A percentile compares a stretch with the other conserved stretches of the same genome.
Evolutionary conservation across 78 protist species (phyloP).

Genomic region (Thecamonas trahens): DNA sequence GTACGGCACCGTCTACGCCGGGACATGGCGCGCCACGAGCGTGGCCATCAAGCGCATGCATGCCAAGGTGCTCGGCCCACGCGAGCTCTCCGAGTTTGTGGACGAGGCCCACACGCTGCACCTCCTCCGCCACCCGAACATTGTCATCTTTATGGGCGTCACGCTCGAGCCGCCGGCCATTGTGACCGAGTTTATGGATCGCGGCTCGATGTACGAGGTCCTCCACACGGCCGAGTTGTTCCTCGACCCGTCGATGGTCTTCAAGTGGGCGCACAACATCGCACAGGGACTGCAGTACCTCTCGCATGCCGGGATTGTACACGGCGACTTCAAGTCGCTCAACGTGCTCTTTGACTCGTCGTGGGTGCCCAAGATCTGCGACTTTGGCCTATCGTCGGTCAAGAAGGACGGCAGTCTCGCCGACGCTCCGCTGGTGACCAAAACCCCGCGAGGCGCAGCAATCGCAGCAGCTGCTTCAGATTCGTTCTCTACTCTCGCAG

Average conservation of each 20-base stretch:
- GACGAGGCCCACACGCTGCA: constrained; percentile 24
- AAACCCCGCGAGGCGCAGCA: no score
- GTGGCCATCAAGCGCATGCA: constrained; percentile 46
- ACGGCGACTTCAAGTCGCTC: constrained; percentile 56
- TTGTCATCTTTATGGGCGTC: constrained; percentile 53
- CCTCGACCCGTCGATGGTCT: no score
- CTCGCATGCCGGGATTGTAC: constrained; percentile 31
- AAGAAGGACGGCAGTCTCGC: no score
- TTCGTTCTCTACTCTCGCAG: no score
- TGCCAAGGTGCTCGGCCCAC: no score
- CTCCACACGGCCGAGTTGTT: constrained; percentile 29
- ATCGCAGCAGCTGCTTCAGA: no score
- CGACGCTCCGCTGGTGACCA: no score
- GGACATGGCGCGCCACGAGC: constrained; percentile 29
- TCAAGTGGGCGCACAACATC: constrained; percentile 30
- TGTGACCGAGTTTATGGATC: constrained; percentile 50
- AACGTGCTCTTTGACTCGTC: constrained; percentile 45
- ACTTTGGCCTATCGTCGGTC: constrained; percentile 41
- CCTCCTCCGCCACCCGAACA: constrained; percentile 52
- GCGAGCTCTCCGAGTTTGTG: constrained; percentile 37
- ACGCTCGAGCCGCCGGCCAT: constrained; percentile 44
- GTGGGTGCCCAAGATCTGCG: constrained; percentile 51
- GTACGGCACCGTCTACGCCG: constrained; percentile 39
- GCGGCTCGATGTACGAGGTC: constrained; percentile 50
- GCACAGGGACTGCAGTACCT: constrained; percentile 61